Evolutionary conservation across 2,329 filamentous ascomycete species (phyloP).

Genomic region (Phoma sp.): DNA sequence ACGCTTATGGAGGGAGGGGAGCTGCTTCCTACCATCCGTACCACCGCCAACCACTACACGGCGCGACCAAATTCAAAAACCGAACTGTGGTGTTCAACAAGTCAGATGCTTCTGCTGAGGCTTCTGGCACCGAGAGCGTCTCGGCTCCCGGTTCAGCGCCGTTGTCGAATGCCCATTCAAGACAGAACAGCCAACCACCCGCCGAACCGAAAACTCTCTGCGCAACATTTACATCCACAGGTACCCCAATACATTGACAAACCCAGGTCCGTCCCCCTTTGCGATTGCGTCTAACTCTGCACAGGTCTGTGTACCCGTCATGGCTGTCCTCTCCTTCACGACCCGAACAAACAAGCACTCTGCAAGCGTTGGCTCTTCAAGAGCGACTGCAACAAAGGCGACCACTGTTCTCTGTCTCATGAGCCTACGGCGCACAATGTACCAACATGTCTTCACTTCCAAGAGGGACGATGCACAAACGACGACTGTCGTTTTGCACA

Average conservation of each 20-base stretch:
- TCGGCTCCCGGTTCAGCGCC: constrained; percentile 7
- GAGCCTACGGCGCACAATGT: constrained; percentile 82
- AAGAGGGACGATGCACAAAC: constrained; percentile 89
- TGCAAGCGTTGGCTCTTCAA: constrained; percentile 88
- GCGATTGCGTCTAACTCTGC: constrained; percentile 24
- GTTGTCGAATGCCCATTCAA: background rate
- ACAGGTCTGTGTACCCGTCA: constrained; percentile 84
- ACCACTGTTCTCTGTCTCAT: constrained; percentile 90
- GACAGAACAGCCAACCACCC: constrained; percentile 16
- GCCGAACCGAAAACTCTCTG: constrained; percentile 28
- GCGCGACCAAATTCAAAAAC: constrained; percentile 20
- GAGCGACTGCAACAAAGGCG: constrained; percentile 77
- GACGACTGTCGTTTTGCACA: constrained; percentile 86
- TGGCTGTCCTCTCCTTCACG: constrained; percentile 81
- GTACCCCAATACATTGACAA: constrained; percentile 31
- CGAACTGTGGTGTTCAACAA: constrained; percentile 23
- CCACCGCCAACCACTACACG: constrained; percentile 16
- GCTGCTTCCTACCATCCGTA: constrained; percentile 33
- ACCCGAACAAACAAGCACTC: constrained; percentile 83
- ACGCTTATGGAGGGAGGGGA: constrained; percentile 13
- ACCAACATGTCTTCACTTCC: constrained; percentile 87
- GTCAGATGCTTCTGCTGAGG: constrained; percentile 7
- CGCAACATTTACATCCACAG: constrained; percentile 41
- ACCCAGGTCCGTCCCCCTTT: constrained; percentile 3
- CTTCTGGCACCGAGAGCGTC: background rate